Evolutionary conservation across 148 eudicot species (phyloP).

Genomic region (Heliosperma pusillum): DNA sequence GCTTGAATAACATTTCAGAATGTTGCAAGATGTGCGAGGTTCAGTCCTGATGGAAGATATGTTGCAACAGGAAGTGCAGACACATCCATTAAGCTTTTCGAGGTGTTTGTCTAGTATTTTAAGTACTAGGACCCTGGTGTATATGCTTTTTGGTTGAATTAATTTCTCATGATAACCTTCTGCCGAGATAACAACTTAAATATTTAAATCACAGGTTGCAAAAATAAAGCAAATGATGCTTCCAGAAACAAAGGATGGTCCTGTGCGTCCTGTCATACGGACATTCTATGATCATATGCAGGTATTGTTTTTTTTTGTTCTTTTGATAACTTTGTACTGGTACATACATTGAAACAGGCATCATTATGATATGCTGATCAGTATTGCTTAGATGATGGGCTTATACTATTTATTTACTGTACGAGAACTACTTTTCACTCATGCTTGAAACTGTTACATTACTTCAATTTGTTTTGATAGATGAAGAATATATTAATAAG

Average conservation of each 20-base stretch:
- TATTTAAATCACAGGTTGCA: constrained; percentile 39
- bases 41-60: constrained; percentile 85
- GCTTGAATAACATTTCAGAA: constrained; percentile 39
- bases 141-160: not conserved
- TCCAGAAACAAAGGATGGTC: constrained; percentile 70
- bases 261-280: constrained; percentile 69
- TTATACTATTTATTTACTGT: no score
- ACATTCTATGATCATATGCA: constrained; percentile 83
- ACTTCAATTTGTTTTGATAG: not conserved
- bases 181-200: not conserved
- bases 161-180: not conserved
- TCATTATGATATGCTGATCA: not conserved
- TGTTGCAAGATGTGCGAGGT: constrained; percentile 82
- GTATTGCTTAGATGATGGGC: no score
- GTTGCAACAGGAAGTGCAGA: constrained; percentile 92
- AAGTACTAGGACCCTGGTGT: not conserved
- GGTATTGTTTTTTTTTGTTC: constrained; percentile 31
- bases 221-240: constrained; percentile 84
- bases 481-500: not conserved
- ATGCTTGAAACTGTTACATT: not conserved
- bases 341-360: not conserved
- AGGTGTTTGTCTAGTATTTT: constrained; percentile 35
- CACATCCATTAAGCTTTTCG: constrained; percentile 80
- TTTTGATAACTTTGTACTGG: not conserved
- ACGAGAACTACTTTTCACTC: not conserved